Conservation (phyloP, 495 filamentous ascomycete genomes). For the Tuber magnatum region DNA sequence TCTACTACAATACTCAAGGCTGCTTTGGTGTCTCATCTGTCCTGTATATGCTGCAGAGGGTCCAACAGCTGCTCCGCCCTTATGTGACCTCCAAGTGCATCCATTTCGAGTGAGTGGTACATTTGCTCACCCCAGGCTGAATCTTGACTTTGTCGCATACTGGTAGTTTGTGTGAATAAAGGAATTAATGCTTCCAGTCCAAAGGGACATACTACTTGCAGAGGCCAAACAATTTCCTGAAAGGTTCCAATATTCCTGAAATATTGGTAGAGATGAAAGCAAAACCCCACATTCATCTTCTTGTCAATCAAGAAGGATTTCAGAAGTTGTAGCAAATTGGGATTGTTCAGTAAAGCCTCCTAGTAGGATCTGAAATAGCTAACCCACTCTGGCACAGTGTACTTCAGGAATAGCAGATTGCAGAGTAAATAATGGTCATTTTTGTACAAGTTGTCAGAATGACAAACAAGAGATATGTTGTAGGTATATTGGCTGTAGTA, state of each 20-base stretch:
- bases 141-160: too few relatives aligned
- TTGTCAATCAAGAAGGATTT: not conserved
- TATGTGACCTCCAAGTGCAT: conserved; percentile 9
- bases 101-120: not conserved
- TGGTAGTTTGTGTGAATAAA: too few relatives aligned
- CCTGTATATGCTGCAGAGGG: not conserved
- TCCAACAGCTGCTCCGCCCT: not conserved
- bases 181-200: conserved; percentile 9
- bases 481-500: too few relatives aligned
- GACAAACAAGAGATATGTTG: too few relatives aligned
- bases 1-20: conserved; percentile 14
- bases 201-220: conserved; percentile 17
- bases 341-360: not conserved
- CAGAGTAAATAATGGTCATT: not conserved
- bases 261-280: not conserved
- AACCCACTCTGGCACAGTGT: not conserved
- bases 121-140: too few relatives aligned
- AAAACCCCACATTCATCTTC: not conserved
- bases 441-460: not conserved
- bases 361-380: not conserved
- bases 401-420: conserved; percentile 1
- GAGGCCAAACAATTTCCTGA: not conserved
- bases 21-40: not conserved
- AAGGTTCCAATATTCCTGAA: not conserved
- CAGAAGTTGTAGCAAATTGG: not conserved